A percentile compares a stretch with the other conserved stretches of the same genome.
These are phyloP conservation scores for Sporobolomyces roseus DNA, from an alignment of 768 basidiomycete species.

Conservation along the genomic window DNA sequence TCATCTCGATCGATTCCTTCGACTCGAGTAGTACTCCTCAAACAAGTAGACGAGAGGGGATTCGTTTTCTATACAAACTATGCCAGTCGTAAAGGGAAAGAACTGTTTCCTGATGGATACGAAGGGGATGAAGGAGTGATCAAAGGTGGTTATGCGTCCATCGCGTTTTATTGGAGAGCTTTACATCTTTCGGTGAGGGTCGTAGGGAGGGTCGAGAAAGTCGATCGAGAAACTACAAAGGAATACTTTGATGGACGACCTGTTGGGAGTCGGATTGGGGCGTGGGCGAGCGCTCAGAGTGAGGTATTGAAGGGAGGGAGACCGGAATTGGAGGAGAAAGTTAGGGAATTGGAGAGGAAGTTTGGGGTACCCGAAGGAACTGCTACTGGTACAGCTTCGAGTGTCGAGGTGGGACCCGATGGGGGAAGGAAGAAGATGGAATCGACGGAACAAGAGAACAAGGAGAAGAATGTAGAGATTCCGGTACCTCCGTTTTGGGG, in stretches of 20 bases:
- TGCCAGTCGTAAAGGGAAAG: conserved; percentile 81
- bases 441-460: conserved; percentile 4
- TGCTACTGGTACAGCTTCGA: conserved; percentile 20
- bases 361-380: conserved; percentile 53
- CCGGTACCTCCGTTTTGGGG: conserved; percentile 91
- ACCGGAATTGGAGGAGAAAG: conserved; percentile 61
- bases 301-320: conserved; percentile 60
- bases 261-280: conserved; percentile 76
- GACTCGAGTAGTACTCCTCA: conserved; percentile 82
- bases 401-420: conserved; percentile 22
- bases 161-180: conserved; percentile 90
- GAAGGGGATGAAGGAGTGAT: background rate
- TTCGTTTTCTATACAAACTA: conserved; percentile 99
- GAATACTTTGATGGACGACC: conserved; percentile 81
- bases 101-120: conserved; percentile 54
- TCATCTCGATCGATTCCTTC: conserved; percentile 63
- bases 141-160: conserved; percentile 71
- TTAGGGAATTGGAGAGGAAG: conserved; percentile 59
- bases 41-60: conserved; percentile 73
- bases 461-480: conserved; percentile 55
- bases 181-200: conserved; percentile 74
- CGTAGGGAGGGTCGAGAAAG: conserved; percentile 76
- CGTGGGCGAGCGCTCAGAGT: conserved; percentile 92
- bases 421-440: conserved; percentile 20
- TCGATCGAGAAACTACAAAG: conserved; percentile 66